Conservation (phyloP, 2,329 filamentous ascomycete genomes). For the Ceratocystis smalleyi region DNA sequence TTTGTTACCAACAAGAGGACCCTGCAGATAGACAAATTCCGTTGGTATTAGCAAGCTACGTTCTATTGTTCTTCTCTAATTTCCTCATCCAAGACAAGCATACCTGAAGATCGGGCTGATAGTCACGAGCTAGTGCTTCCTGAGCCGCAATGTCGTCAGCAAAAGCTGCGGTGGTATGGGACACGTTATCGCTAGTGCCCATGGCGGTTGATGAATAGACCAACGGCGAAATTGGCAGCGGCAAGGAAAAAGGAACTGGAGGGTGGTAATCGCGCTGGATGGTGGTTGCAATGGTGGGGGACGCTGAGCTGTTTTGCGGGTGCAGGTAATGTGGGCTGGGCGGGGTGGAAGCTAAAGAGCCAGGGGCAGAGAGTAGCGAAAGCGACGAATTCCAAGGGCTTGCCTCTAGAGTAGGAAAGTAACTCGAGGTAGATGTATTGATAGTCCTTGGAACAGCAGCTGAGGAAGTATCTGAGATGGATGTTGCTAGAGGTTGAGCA, state of each 20-base stretch:
- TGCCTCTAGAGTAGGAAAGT: slow-evolving; percentile 9
- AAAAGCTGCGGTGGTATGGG: slow-evolving; percentile 18
- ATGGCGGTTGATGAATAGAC: slow-evolving; percentile 24
- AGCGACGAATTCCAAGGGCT: slow-evolving; percentile 3
- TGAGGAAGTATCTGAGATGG: not conserved
- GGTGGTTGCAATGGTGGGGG: not conserved
- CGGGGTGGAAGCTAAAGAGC: slow-evolving; percentile 4
- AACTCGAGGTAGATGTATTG: not conserved
- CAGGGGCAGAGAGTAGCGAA: slow-evolving; percentile 2
- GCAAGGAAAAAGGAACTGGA: slow-evolving; percentile 6
- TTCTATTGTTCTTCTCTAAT: not conserved
- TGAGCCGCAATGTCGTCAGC: slow-evolving; percentile 38
- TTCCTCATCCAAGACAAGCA: slow-evolving; percentile 18
- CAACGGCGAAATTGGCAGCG: slow-evolving; percentile 9
- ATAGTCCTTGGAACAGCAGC: not conserved
- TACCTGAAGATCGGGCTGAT: slow-evolving; percentile 43
- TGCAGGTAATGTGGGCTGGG: not conserved
- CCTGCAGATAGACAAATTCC: slow-evolving; percentile 37
- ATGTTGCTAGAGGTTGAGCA: not conserved
- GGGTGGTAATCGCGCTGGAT: not conserved
- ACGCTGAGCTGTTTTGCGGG: slow-evolving; percentile 10
- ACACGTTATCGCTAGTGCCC: slow-evolving; percentile 21
- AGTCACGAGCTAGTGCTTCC: slow-evolving; percentile 44
- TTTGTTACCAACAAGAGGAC: slow-evolving; percentile 66
- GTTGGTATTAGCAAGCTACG: slow-evolving; percentile 17